Conservation (phyloP, 2,329 filamentous ascomycete genomes). For the Alternaria triticimaculans region DNA sequence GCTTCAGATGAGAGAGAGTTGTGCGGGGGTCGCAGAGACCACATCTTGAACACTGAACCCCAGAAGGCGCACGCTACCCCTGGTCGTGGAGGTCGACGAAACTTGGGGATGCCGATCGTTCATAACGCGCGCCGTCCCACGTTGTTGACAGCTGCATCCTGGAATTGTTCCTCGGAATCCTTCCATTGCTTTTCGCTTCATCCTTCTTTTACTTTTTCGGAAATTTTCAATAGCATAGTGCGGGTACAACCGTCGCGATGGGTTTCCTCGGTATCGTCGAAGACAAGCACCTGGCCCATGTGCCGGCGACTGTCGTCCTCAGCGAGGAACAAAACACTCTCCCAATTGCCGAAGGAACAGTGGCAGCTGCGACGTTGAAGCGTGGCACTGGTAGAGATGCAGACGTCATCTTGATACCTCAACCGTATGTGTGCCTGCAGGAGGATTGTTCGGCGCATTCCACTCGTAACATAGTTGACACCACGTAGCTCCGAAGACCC, state of each 20-base stretch:
- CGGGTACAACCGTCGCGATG: slow-evolving; percentile 25
- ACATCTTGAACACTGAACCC: slow-evolving; percentile 9
- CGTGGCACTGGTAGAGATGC: slow-evolving; percentile 43
- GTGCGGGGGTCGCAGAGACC: slow-evolving; percentile 19
- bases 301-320: slow-evolving; percentile 44
- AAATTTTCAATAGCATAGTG: neutral
- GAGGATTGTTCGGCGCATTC: slow-evolving; percentile 23
- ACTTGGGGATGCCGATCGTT: slow-evolving; percentile 10
- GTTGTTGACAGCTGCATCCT: neutral
- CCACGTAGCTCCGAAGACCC: slow-evolving; percentile 38
- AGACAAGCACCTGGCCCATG: slow-evolving; percentile 42
- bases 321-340: slow-evolving; percentile 30
- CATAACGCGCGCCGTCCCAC: slow-evolving; percentile 13
- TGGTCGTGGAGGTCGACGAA: neutral
- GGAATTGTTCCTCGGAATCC: neutral
- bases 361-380: slow-evolving; percentile 34
- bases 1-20: slow-evolving; percentile 10
- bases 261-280: slow-evolving; percentile 44
- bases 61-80: slow-evolving; percentile 7
- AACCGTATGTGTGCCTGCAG: slow-evolving; percentile 36
- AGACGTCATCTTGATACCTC: slow-evolving; percentile 43
- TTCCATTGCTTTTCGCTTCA: neutral
- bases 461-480: slow-evolving; percentile 47
- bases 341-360: slow-evolving; percentile 3
- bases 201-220: neutral